Percentiles rank a stretch among this genome's conserved stretches.
These are phyloP conservation scores for Coemansia asiatica DNA, from an alignment of 192 early-diverging fungal genomes.

Conservation along the genomic window DNA sequence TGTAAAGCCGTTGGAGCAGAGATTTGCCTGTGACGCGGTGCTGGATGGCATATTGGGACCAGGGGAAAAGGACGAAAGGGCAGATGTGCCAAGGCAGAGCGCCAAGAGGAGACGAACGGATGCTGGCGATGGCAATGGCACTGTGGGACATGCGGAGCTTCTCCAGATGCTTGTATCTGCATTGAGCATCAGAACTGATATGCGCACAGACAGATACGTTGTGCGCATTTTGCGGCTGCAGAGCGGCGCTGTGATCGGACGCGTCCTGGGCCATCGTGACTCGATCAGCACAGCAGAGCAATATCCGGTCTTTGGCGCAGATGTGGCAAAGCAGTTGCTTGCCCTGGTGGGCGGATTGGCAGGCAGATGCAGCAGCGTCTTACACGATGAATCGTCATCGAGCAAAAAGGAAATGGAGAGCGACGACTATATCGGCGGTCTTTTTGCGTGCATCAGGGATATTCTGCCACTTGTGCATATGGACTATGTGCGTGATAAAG, in stretches of 20 bases:
- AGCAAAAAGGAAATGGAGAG: neutral
- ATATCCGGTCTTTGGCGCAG: neutral
- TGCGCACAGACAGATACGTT: conserved; percentile 6
- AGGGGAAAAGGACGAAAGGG: neutral
- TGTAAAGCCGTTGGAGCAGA: neutral
- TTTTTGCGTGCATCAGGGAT: conserved; percentile 45
- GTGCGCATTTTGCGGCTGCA: conserved; percentile 26
- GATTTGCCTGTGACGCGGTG: conserved; percentile 24
- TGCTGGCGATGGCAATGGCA: neutral
- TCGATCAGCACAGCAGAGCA: neutral
- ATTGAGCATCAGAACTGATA: neutral
- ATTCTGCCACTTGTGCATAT: conserved; percentile 6
- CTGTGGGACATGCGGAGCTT: neutral
- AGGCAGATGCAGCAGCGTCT: neutral
- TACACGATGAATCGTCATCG: neutral
- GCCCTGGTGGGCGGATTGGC: conserved; percentile 14
- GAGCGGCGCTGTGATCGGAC: conserved; percentile 8
- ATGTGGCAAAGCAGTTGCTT: neutral
- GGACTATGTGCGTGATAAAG: neutral
- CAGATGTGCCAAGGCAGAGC: neutral
- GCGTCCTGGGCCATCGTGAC: neutral
- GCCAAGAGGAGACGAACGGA: conserved; percentile 4
- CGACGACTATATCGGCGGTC: conserved; percentile 13
- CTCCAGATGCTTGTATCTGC: conserved; percentile 14
- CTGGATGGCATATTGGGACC: conserved; percentile 17